These are phyloP conservation scores for Phytophthora palmivora DNA, from an alignment of 352 stramenopile species.

Conservation along the genomic window DNA sequence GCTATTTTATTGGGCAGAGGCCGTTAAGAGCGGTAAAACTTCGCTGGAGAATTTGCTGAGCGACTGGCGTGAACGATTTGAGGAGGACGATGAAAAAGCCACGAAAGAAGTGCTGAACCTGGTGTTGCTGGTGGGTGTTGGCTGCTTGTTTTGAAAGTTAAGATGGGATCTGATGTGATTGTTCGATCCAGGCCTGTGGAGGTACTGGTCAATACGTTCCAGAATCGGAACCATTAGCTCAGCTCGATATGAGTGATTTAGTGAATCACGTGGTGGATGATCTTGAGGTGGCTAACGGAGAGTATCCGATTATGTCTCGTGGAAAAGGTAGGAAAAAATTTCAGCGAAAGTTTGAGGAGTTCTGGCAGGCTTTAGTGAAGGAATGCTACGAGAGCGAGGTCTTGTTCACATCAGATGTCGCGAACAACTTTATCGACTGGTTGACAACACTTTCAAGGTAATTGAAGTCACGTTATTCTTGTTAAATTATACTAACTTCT, in stretches of 20 bases:
- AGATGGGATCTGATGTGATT: conserved; percentile 10
- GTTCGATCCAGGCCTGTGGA: conserved; percentile 54
- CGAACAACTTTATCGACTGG: conserved; percentile 80
- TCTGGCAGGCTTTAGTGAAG: conserved; percentile 81
- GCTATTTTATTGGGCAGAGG: conserved; percentile 45
- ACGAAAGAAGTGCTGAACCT: conserved; percentile 83
- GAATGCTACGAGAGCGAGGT: conserved; percentile 86
- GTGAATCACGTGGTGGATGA: conserved; percentile 73
- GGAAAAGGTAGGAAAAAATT: conserved; percentile 70
- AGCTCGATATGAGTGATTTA: conserved; percentile 78
- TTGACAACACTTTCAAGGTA: conserved; percentile 82
- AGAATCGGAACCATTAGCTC: conserved; percentile 57
- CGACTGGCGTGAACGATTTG: conserved; percentile 78
- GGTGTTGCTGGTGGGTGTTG: conserved; percentile 59
- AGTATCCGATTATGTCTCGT: conserved; percentile 75
- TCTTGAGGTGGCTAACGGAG: conserved; percentile 61
- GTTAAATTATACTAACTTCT: conserved; percentile 4
- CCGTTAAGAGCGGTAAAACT: conserved; percentile 56
- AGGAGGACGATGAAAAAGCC: conserved; percentile 57
- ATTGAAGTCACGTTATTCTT: neutral
- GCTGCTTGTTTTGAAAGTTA: conserved; percentile 24
- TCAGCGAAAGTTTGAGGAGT: conserved; percentile 68
- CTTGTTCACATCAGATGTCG: conserved; percentile 73
- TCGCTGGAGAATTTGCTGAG: conserved; percentile 60
- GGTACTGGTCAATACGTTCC: conserved; percentile 57